phyloP scores from a whole-genome alignment of 805 yeast genomes.

The Spathaspora girioi region DNA sequence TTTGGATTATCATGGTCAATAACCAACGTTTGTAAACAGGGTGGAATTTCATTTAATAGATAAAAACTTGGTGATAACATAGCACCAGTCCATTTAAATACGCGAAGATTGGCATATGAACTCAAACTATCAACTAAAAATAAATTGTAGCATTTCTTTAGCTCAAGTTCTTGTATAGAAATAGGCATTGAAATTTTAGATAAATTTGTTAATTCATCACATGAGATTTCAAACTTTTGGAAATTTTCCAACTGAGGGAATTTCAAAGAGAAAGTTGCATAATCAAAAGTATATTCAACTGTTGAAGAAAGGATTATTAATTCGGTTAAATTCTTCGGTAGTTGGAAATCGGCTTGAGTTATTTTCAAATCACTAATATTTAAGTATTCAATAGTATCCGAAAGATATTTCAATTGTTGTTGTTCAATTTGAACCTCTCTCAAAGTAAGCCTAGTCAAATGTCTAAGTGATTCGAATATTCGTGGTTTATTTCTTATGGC shows the following conservation, averaged over 20 bases:
- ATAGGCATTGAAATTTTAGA: neutral
- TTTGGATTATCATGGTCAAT: constrained; percentile 1
- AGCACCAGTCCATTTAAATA: constrained; percentile 2
- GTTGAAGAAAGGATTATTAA: neutral
- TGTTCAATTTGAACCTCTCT: constrained; percentile 1
- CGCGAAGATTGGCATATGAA: neutral
- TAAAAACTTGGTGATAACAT: constrained; percentile 3
- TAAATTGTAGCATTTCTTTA: constrained; percentile 1
- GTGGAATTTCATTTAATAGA: neutral
- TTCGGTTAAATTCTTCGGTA: constrained; percentile 1
- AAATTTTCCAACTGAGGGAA: neutral
- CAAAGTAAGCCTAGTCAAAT: constrained; percentile 1
- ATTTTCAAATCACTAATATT: constrained; percentile 1
- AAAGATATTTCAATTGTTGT: neutral
- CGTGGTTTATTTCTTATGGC: neutral
- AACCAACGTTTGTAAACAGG: neutral
- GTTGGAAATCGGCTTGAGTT: neutral
- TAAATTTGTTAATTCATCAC: neutral
- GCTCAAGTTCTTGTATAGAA: neutral
- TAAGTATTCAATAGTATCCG: neutral
- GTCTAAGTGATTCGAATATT: neutral
- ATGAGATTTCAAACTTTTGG: neutral
- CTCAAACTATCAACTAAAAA: neutral
- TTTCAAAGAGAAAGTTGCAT: neutral
- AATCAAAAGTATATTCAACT: neutral